phyloP scores from a whole-genome alignment of 495 filamentous ascomycete species.

The Cercophora scortea region DNA sequence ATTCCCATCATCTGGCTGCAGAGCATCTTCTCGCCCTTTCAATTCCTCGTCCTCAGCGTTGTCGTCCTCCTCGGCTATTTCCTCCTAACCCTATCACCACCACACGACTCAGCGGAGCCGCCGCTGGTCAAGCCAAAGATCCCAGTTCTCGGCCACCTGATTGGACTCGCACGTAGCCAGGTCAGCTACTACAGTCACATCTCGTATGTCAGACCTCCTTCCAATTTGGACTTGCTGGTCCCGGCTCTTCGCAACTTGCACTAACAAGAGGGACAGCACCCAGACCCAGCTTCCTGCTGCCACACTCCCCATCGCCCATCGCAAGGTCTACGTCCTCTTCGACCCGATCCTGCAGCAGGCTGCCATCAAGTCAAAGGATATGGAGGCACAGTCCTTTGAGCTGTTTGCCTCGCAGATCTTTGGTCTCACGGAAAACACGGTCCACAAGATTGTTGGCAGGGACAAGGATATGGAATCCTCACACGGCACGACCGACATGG shows the following conservation, averaged over 20 bases:
- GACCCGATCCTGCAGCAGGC: conserved; percentile 22
- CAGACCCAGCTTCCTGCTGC: conserved; percentile 20
- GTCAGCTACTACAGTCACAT: conserved; percentile 6
- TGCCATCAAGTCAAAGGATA: conserved; percentile 16
- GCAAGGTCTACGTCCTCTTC: conserved; percentile 18
- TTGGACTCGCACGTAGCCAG: conserved; percentile 2
- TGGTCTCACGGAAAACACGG: neutral
- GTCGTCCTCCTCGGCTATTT: neutral
- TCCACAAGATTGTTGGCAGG: neutral
- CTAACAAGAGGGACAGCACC: neutral
- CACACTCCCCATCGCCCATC: conserved; percentile 27
- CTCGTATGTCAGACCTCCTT: neutral
- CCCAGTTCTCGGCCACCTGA: conserved; percentile 16
- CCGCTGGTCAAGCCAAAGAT: conserved; percentile 7
- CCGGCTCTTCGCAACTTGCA: neutral
- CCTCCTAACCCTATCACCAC: neutral
- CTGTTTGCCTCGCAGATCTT: conserved; percentile 5
- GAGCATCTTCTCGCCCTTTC: conserved; percentile 8
- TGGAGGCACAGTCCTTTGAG: conserved; percentile 5
- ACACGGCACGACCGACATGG: conserved; percentile 1
- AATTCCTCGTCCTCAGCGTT: conserved; percentile 13
- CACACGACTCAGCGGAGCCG: conserved; percentile 15
- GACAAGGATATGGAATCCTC: neutral
- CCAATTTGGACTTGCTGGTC: neutral
- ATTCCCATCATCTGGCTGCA: conserved; percentile 16